phyloP scores from a whole-genome alignment of 2,329 filamentous ascomycete species.

The Diplodia scrobiculata region DNA sequence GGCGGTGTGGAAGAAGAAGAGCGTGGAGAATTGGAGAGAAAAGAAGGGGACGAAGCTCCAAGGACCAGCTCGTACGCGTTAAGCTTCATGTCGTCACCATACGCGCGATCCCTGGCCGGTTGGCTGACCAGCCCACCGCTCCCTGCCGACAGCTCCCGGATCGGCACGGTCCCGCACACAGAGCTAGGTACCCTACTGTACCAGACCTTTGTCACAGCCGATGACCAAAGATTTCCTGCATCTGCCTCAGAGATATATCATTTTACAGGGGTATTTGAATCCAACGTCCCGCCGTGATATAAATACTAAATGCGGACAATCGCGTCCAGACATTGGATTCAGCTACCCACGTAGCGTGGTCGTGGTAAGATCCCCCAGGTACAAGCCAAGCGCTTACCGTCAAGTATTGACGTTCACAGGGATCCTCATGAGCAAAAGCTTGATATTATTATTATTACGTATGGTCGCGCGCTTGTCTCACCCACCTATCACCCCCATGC shows the following conservation, averaged over 20 bases:
- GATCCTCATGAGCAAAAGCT: not conserved
- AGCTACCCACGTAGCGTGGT: too few relatives aligned
- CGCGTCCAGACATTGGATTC: too few relatives aligned
- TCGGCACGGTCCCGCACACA: not conserved
- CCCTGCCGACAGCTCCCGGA: not conserved
- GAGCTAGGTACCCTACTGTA: not conserved
- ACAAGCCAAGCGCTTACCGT: not conserved
- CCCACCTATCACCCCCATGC: not conserved
- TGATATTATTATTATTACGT: slow-evolving; percentile 20
- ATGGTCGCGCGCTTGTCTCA: not conserved
- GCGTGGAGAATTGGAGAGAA: not conserved
- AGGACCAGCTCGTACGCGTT: not conserved
- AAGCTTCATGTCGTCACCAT: slow-evolving; percentile 18
- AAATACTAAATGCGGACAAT: too few relatives aligned
- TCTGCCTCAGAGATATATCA: too few relatives aligned
- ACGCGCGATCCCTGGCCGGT: not conserved
- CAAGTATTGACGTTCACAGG: too few relatives aligned
- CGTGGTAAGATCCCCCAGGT: not conserved
- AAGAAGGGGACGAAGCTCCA: not conserved
- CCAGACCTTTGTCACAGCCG: not conserved
- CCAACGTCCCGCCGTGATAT: too few relatives aligned
- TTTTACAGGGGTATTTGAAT: too few relatives aligned
- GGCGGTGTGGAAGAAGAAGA: not conserved
- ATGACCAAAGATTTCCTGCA: too few relatives aligned
- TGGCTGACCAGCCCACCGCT: slow-evolving; percentile 3